Conservation (phyloP, 1,284 basidiomycete genomes). For the Trichosporon sp. region DNA sequence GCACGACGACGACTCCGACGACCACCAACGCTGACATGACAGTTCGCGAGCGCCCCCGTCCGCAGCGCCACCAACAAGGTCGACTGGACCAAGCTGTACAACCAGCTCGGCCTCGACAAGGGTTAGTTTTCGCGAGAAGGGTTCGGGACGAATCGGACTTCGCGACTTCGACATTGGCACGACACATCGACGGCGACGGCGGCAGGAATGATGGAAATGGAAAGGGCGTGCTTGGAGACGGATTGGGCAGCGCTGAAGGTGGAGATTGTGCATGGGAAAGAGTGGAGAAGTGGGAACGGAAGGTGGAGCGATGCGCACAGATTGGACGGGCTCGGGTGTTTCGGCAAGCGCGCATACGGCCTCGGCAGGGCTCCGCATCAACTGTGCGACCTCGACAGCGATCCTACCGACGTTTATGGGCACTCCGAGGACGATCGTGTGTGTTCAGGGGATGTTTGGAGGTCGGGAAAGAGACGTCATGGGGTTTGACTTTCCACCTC, state of each 20-base stretch:
- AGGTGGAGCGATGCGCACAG: not conserved
- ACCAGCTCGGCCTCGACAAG: constrained; percentile 87
- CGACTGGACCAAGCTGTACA: constrained; percentile 89
- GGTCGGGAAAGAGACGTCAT: not conserved
- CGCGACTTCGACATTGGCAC: not conserved
- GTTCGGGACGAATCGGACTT: constrained; percentile 4
- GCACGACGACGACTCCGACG: constrained; percentile 23
- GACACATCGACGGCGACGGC: not conserved
- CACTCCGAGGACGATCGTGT: not conserved
- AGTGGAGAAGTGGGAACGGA: not conserved
- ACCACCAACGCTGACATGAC: constrained; percentile 14
- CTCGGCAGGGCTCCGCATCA: not conserved
- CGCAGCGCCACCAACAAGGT: constrained; percentile 34
- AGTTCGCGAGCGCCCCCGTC: constrained; percentile 31
- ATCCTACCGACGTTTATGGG: no score
- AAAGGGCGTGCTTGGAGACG: not conserved
- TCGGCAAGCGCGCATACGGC: not conserved
- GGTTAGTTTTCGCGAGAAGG: constrained; percentile 60
- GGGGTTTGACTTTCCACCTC: not conserved
- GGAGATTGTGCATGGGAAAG: not conserved
- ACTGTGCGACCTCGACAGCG: not conserved
- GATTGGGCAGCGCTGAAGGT: not conserved
- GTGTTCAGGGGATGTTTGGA: not conserved
- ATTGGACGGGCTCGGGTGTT: not conserved
- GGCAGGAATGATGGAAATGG: not conserved